These are phyloP conservation scores for Phytopythium aichiense DNA, from an alignment of 352 stramenopile genomes.

Conservation along the genomic window DNA sequence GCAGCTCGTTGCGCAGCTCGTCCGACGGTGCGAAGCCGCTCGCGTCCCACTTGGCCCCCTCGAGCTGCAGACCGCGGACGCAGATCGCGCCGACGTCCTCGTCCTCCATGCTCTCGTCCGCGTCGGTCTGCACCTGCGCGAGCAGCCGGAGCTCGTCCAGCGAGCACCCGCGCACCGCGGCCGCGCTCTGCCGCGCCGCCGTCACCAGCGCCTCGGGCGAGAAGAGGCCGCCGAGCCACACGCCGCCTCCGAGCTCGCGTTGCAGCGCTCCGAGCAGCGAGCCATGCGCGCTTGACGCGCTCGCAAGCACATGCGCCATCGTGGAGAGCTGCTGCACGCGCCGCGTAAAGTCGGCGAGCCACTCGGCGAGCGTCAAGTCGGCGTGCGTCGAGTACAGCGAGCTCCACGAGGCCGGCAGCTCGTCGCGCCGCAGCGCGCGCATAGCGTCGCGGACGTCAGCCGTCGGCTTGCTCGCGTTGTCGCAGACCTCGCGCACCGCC, in stretches of 20 bases:
- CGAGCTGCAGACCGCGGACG: constrained; percentile 73
- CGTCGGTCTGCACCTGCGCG: constrained; percentile 44
- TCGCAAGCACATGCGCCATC: constrained; percentile 37
- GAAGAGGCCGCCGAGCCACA: constrained; percentile 93
- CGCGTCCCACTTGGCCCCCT: constrained; percentile 75
- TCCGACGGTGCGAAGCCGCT: constrained; percentile 71
- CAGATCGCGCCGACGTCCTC: constrained; percentile 43
- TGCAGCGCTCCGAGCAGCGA: constrained; percentile 7
- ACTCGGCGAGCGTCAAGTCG: constrained; percentile 69
- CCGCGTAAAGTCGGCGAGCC: constrained; percentile 80
- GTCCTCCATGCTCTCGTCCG: constrained; percentile 13
- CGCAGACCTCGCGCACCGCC: constrained; percentile 70
- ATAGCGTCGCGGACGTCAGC: constrained; percentile 85
- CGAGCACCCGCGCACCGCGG: constrained; percentile 71
- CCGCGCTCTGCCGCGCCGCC: constrained; percentile 87
- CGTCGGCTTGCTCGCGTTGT: constrained; percentile 83
- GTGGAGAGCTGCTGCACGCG: constrained; percentile 63
- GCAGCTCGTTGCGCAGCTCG: constrained; percentile 66
- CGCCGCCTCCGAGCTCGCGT: constrained; percentile 28
- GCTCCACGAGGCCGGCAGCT: constrained; percentile 57
- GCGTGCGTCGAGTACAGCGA: constrained; percentile 51
- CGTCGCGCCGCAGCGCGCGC: constrained; percentile 65
- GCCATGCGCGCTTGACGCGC: constrained; percentile 4
- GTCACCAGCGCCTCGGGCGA: constrained; percentile 92
- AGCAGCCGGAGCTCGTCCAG: constrained; percentile 87